These are phyloP conservation scores for Daldinia concentrica DNA, from an alignment of 495 filamentous ascomycete genomes.

Conservation along the genomic window DNA sequence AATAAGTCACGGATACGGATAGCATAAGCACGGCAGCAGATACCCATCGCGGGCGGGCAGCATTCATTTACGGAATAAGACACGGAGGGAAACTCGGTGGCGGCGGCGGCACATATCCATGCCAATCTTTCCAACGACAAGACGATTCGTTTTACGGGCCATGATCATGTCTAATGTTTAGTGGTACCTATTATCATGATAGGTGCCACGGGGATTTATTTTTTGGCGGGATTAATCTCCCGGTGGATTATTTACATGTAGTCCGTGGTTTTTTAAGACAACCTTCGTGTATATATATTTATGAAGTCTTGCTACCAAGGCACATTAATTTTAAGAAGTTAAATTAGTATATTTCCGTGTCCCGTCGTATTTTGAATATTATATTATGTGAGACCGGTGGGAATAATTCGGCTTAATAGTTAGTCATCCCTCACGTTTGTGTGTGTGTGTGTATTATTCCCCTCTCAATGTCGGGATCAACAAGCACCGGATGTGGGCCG, in stretches of 20 bases:
- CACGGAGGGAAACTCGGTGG: background rate
- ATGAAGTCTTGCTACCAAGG: slow-evolving; percentile 11
- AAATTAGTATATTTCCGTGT: background rate
- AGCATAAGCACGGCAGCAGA: slow-evolving; percentile 3
- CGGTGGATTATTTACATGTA: slow-evolving; percentile 9
- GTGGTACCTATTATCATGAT: background rate
- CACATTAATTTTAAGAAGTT: slow-evolving; percentile 27
- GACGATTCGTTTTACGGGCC: slow-evolving; percentile 1
- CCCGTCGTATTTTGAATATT: background rate
- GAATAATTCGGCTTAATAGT: background rate
- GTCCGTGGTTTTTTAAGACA: slow-evolving; percentile 4
- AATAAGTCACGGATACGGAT: background rate
- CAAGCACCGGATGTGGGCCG: background rate
- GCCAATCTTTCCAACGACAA: background rate
- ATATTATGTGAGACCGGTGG: background rate
- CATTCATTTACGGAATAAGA: slow-evolving; percentile 18
- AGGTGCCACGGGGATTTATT: background rate
- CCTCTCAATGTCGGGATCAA: background rate
- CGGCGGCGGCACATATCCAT: background rate
- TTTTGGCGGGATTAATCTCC: slow-evolving; percentile 13
- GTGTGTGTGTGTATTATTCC: background rate
- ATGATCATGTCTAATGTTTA: slow-evolving; percentile 16
- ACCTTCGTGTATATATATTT: slow-evolving; percentile 35
- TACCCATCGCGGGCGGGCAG: slow-evolving; percentile 1
- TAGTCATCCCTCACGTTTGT: background rate